Evolutionary conservation across 169 alveolate species (phyloP).

Genomic region (Plasmodium malariae): DNA sequence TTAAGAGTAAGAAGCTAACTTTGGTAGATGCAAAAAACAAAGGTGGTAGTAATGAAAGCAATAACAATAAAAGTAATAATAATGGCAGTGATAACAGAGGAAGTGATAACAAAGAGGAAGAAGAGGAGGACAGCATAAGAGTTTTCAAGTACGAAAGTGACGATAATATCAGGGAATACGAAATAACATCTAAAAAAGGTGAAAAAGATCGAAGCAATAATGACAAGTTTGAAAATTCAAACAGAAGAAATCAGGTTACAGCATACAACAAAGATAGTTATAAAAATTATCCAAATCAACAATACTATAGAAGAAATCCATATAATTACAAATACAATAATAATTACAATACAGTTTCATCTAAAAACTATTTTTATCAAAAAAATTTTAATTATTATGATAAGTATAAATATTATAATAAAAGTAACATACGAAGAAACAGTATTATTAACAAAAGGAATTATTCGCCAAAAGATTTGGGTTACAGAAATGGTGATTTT

Average conservation of each 20-base stretch:
- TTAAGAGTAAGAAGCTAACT: slow-evolving; percentile 7
- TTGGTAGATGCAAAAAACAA: background rate
- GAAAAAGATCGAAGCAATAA: background rate
- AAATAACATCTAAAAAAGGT: slow-evolving; percentile 2
- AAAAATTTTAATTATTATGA: slow-evolving; percentile 31
- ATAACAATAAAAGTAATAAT: background rate
- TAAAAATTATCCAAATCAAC: slow-evolving; percentile 6
- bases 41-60: background rate
- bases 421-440: slow-evolving; percentile 1
- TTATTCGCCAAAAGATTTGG: slow-evolving; percentile 15
- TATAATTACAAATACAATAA: slow-evolving; percentile 47
- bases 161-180: slow-evolving; percentile 8
- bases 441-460: slow-evolving; percentile 26
- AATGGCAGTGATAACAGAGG: background rate
- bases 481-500: slow-evolving; percentile 15
- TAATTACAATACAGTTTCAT: slow-evolving; percentile 1
- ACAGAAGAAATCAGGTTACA: background rate
- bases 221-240: slow-evolving; percentile 11
- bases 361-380: slow-evolving; percentile 24
- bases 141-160: slow-evolving; percentile 72
- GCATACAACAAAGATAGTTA: slow-evolving; percentile 18
- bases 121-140: slow-evolving; percentile 34
- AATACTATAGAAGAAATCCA: slow-evolving; percentile 28
- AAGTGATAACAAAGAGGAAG: background rate
- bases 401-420: slow-evolving; percentile 24